These are phyloP conservation scores for Talaromyces sp. DNA, from an alignment of 2,329 filamentous ascomycete genomes.

Conservation along the genomic window DNA sequence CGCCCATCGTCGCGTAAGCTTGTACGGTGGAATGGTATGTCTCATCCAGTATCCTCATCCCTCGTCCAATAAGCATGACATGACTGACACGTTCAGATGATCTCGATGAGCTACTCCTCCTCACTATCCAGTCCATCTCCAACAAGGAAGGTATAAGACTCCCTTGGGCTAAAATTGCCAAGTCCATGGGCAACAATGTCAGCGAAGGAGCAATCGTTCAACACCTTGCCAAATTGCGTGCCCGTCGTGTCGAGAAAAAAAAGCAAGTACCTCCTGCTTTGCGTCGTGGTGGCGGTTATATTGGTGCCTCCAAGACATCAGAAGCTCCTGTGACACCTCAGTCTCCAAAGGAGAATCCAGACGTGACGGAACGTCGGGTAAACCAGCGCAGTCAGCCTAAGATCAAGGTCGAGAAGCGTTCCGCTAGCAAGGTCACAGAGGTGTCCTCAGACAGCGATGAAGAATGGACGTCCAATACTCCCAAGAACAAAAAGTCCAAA, in stretches of 20 bases:
- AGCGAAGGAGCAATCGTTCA: constrained; percentile 46
- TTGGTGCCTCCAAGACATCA: constrained; percentile 5
- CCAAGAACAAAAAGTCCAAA: constrained; percentile 8
- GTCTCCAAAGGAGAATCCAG: background rate
- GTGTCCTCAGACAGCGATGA: background rate
- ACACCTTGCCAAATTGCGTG: constrained; percentile 45
- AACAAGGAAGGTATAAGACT: constrained; percentile 37
- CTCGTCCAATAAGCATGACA: background rate
- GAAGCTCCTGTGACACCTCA: constrained; percentile 4
- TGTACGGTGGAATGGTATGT: constrained; percentile 44
- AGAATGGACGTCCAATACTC: constrained; percentile 5
- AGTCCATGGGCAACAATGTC: constrained; percentile 38
- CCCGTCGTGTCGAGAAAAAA: constrained; percentile 30
- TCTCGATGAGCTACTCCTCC: constrained; percentile 41
- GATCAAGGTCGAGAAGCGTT: constrained; percentile 14
- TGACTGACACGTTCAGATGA: constrained; percentile 32
- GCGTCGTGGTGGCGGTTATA: constrained; percentile 29
- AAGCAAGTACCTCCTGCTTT: constrained; percentile 40
- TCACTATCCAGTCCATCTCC: constrained; percentile 42
- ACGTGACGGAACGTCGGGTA: background rate
- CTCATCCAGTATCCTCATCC: background rate
- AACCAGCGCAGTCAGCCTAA: constrained; percentile 7
- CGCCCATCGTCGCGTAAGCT: constrained; percentile 34
- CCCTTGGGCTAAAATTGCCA: constrained; percentile 42
- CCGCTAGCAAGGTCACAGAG: constrained; percentile 8